phyloP scores from a whole-genome alignment of 2,329 filamentous ascomycete genomes.

The Colletotrichum sp. region DNA sequence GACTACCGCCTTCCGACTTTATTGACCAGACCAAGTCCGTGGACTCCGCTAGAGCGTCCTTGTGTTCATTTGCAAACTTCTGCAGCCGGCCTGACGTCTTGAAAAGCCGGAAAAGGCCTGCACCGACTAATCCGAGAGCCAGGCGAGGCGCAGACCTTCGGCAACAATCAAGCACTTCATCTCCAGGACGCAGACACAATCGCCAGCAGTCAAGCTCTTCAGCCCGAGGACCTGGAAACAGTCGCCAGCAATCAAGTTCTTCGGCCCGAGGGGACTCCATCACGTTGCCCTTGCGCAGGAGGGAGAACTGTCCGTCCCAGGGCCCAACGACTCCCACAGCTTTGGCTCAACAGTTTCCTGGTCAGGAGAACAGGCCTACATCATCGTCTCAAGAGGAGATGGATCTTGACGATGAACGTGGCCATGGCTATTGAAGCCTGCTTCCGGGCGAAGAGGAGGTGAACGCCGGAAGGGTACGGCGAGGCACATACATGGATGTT shows the following conservation, averaged over 20 bases:
- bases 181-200: no score
- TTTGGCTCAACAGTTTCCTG: background rate
- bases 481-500: background rate
- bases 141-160: no score
- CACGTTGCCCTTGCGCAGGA: background rate
- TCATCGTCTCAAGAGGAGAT: background rate
- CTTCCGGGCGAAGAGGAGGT: background rate
- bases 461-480: background rate
- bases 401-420: fast-evolving
- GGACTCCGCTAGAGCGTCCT: no score
- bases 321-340: background rate
- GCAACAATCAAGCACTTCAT: no score
- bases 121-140: no score
- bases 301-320: background rate
- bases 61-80: no score
- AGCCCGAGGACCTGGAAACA: background rate
- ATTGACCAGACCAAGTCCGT: no score
- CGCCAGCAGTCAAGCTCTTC: no score
- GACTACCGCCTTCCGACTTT: no score
- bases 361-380: fast-evolving
- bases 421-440: background rate
- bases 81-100: no score
- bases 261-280: background rate
- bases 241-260: no score
- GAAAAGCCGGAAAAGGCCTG: no score